Percentiles rank a stretch among this genome's conserved stretches.
Conservation (phyloP, 2,329 filamentous ascomycete genomes). For the Penicillium sp. region DNA sequence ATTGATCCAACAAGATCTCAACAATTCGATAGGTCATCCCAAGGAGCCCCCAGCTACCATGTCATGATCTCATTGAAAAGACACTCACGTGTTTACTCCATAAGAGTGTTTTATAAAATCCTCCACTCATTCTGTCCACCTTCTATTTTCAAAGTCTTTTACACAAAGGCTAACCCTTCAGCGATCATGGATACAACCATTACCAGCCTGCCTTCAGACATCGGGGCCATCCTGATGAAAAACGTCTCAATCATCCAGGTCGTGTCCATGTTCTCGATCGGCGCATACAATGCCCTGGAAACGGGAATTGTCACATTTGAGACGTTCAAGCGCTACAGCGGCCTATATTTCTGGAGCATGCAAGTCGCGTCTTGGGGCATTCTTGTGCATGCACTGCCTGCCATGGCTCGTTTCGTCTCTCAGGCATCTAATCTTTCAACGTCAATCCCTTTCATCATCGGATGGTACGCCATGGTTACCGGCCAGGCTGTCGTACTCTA, state of each 20-base stretch:
- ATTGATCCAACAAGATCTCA: neutral
- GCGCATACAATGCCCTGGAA: constrained; percentile 44
- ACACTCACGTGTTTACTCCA: neutral
- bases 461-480: constrained; percentile 45
- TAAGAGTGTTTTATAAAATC: neutral
- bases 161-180: neutral
- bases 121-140: neutral
- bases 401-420: constrained; percentile 20
- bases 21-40: neutral
- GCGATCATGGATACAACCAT: constrained; percentile 4
- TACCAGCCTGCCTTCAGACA: constrained; percentile 3
- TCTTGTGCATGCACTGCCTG: constrained; percentile 36
- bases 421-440: constrained; percentile 2
- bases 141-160: neutral
- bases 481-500: constrained; percentile 47
- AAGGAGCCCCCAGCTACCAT: neutral
- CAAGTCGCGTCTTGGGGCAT: constrained; percentile 41
- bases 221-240: neutral
- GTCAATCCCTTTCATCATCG: constrained; percentile 24
- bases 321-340: constrained; percentile 41
- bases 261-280: constrained; percentile 13
- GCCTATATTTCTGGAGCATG: constrained; percentile 49
- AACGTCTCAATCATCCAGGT: constrained; percentile 10
- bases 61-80: neutral
- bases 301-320: constrained; percentile 43